These are phyloP conservation scores for Neocatenulostroma microsporum DNA, from an alignment of 2,329 filamentous ascomycete species.

Conservation along the genomic window DNA sequence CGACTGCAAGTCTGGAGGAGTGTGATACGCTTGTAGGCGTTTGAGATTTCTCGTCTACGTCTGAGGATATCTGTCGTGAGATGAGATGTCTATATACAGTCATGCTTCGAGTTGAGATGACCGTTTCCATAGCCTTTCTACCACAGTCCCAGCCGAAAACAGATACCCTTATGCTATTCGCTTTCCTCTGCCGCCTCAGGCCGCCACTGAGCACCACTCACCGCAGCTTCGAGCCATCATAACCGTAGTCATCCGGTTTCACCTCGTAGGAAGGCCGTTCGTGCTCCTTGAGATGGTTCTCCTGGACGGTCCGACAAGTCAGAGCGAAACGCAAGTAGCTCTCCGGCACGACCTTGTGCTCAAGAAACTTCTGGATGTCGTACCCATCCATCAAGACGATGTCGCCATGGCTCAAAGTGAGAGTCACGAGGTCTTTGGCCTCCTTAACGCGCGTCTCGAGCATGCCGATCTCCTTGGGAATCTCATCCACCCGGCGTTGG, in stretches of 20 bases:
- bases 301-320: slow-evolving; percentile 48
- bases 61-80: too few species aligned
- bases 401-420: slow-evolving; percentile 55
- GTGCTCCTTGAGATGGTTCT: slow-evolving; percentile 33
- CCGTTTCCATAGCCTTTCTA: background rate
- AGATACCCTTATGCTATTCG: too few species aligned
- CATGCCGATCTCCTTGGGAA: slow-evolving; percentile 33
- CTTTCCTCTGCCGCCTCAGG: too few species aligned
- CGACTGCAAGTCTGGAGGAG: too few species aligned
- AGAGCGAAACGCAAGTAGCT: slow-evolving; percentile 50
- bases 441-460: slow-evolving; percentile 26
- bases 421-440: slow-evolving; percentile 31
- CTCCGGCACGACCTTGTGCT: slow-evolving; percentile 49
- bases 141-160: background rate
- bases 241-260: slow-evolving; percentile 26
- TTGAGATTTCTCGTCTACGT: too few species aligned
- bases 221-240: slow-evolving; percentile 26
- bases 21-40: too few species aligned
- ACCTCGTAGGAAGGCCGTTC: slow-evolving; percentile 35
- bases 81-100: too few species aligned
- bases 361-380: slow-evolving; percentile 52
- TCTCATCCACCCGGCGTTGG: slow-evolving; percentile 21
- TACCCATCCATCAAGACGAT: slow-evolving; percentile 57
- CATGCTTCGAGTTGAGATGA: too few species aligned
- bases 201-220: too few species aligned